phyloP scores from a whole-genome alignment of 139 green algal genomes.

The Chlamydomonas asymmetrica region DNA sequence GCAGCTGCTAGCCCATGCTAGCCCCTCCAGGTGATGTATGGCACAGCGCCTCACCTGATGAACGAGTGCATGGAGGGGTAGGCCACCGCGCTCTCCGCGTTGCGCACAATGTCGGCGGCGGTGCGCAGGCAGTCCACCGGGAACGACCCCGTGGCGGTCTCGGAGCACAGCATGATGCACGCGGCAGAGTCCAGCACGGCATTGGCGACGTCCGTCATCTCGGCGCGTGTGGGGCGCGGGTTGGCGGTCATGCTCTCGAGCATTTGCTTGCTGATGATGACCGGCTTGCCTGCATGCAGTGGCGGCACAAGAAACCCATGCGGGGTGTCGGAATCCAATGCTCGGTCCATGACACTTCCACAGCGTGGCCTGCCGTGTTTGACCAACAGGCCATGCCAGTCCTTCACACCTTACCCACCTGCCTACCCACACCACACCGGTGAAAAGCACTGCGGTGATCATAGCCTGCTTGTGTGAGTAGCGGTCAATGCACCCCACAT shows the following conservation, averaged over 20 bases:
- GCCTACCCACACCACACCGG: too few species aligned
- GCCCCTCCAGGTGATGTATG: too few species aligned
- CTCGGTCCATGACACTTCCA: too few species aligned
- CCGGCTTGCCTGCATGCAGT: slow-evolving; percentile 43
- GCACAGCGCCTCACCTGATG: slow-evolving; percentile 45
- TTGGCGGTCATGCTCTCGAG: slow-evolving; percentile 59
- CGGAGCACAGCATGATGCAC: slow-evolving; percentile 58
- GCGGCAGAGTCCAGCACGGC: slow-evolving; percentile 59
- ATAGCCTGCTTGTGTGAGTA: too few species aligned
- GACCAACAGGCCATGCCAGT: too few species aligned
- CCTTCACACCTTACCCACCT: too few species aligned
- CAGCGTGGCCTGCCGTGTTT: too few species aligned
- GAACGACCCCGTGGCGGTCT: slow-evolving; percentile 58
- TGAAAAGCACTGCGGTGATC: too few species aligned
- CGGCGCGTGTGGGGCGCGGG: slow-evolving; percentile 60
- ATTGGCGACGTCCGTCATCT: slow-evolving; percentile 70
- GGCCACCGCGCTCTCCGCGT: slow-evolving; percentile 59
- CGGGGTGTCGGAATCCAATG: too few species aligned
- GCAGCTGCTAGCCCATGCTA: too few species aligned
- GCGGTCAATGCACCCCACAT: too few species aligned
- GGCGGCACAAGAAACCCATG: too few species aligned
- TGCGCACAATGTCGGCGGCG: slow-evolving; percentile 48
- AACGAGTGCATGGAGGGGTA: slow-evolving; percentile 58
- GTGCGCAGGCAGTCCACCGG: slow-evolving; percentile 50
- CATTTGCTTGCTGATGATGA: slow-evolving; percentile 57